Evolutionary conservation across 331 rosid genomes (phyloP), one percentile per base, ranked within the genome.

Genomic region (Spiraea crenata): DNA sequence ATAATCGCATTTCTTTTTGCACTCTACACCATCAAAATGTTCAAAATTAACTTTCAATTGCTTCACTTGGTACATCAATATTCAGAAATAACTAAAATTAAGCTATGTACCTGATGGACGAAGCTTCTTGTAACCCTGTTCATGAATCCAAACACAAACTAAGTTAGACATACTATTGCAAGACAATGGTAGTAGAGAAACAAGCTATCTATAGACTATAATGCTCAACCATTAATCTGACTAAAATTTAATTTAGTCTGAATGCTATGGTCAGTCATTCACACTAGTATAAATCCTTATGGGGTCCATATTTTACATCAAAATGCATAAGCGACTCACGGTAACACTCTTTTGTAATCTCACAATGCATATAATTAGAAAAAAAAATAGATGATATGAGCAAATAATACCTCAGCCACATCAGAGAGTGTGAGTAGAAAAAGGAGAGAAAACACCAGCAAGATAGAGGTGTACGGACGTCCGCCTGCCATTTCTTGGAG

Each of bases 1-100:
- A 46, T 83, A 79, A 0, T 46, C 77, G 40, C 98, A 93, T 77
- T 45, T 90, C 6, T 85, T 79, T 19, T 79, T 84, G 79, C 98
- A 93, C 65, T 83, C 93, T 92, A 83, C 61, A 40, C 0, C 69
- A 13, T 34, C 34, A 37, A 25, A 25, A 60, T 47, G 15, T 25
- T 61, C 59, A 57, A 5, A 14, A 25, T 25, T 25, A 25, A 25
- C 31, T 25, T 25, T 25, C 31, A 25, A 25, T 25, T 25, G 2
- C 31, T 25, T 25, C 31, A 25, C 31, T 25, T 25, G 31, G 31
- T 25, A 25, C 31, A 25, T 25, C 31, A 25, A 25, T 25, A 1
- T 25, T 25, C 31, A 55, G 11, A 14, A 35, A 10, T 57, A 12
- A 57, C 34, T 5, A 5, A 35, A 57, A 3, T 70, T 9, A 57